A percentile compares a stretch with the other conserved stretches of the same genome.
phyloP scores from a whole-genome alignment of 139 green algal genomes.

The Asterochloris erici region DNA sequence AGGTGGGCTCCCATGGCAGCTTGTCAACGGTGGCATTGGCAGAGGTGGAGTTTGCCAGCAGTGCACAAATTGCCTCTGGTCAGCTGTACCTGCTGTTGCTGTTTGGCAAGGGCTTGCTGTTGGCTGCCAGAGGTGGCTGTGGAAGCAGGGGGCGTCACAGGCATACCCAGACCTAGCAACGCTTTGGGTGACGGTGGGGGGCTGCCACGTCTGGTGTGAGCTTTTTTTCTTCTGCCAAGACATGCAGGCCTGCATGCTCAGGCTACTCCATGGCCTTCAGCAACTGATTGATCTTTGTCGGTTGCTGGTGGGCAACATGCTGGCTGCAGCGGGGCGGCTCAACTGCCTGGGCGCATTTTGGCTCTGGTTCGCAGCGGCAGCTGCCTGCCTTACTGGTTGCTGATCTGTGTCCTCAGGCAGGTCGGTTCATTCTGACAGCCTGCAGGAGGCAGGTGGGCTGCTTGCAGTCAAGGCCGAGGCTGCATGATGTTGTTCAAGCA shows the following conservation, averaged over 20 bases:
- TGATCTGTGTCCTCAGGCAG: too few relatives aligned
- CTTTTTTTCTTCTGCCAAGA: too few relatives aligned
- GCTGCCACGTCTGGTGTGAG: too few relatives aligned
- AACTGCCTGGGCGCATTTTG: too few relatives aligned
- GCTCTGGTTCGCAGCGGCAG: too few relatives aligned
- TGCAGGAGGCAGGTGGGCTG: neutral
- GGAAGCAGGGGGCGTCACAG: neutral
- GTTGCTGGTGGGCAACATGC: too few relatives aligned
- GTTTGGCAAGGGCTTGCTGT: neutral
- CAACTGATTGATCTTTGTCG: too few relatives aligned
- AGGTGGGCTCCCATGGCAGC: neutral
- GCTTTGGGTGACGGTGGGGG: neutral
- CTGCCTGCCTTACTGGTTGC: too few relatives aligned
- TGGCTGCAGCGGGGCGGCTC: too few relatives aligned
- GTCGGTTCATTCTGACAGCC: neutral
- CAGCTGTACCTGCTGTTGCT: neutral
- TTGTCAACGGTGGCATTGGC: neutral
- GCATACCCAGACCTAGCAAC: neutral
- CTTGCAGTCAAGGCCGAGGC: neutral
- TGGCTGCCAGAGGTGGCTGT: neutral
- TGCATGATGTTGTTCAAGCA: neutral
- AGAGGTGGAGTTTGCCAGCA: neutral
- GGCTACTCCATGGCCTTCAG: too few relatives aligned
- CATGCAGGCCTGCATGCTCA: too few relatives aligned
- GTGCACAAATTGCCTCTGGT: neutral